Evolutionary conservation across 1,284 basidiomycete genomes (phyloP).

Genomic region (Ganoderma lucidum): DNA sequence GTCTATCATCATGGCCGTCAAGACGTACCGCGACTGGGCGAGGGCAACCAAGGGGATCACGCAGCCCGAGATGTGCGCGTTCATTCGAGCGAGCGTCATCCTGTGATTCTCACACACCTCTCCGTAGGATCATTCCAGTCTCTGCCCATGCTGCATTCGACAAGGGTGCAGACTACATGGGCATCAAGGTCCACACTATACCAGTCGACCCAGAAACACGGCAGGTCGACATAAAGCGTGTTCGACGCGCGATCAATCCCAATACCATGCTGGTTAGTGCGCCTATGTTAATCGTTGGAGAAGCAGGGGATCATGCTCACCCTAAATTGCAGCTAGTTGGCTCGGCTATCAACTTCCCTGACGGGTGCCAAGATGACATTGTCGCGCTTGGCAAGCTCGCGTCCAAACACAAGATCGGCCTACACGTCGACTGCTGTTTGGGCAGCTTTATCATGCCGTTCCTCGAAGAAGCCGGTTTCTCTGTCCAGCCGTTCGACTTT

Average conservation of each 20-base stretch:
- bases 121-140: conserved; percentile 78
- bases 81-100: not conserved
- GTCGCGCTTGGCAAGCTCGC: conserved; percentile 83
- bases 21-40: conserved; percentile 96
- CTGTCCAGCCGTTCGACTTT: conserved; percentile 78
- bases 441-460: conserved; percentile 94
- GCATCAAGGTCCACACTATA: conserved; percentile 91
- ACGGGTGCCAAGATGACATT: conserved; percentile 92
- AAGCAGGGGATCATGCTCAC: not conserved
- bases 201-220: conserved; percentile 88
- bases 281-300: not conserved
- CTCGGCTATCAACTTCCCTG: conserved; percentile 92
- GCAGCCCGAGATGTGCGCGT: conserved; percentile 88
- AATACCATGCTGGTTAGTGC: conserved; percentile 81
- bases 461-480: conserved; percentile 66
- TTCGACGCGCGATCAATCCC: conserved; percentile 84
- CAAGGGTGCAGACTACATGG: conserved; percentile 91
- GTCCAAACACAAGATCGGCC: conserved; percentile 76
- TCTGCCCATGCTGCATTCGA: conserved; percentile 96
- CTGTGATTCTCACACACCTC: conserved; percentile 10
- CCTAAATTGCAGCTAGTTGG: conserved; percentile 74
- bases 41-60: conserved; percentile 85
- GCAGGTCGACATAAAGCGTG: conserved; percentile 79
- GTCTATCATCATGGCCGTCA: conserved; percentile 94
- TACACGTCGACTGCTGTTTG: conserved; percentile 95